Percentiles rank a stretch among this genome's conserved stretches.
Conservation (phyloP, 768 basidiomycete species). For the Psilocybe sp. region DNA sequence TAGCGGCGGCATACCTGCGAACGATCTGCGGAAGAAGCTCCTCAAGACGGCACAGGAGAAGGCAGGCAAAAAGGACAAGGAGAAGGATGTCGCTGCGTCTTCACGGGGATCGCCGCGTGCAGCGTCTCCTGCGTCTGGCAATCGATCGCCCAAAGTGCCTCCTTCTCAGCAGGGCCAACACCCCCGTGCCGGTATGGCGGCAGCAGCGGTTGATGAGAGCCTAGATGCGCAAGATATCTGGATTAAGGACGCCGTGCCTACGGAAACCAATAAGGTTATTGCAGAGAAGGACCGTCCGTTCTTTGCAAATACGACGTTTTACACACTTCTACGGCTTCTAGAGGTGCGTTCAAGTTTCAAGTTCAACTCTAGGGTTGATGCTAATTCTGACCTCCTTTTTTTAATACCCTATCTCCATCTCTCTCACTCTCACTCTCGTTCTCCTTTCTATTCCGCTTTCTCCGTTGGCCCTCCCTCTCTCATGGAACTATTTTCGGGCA, state of each 20-base stretch:
- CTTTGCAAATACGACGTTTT: constrained; percentile 92
- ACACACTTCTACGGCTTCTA: constrained; percentile 81
- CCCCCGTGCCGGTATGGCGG: too few species aligned
- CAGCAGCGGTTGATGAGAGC: constrained; percentile 23
- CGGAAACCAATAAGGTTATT: constrained; percentile 17
- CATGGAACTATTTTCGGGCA: neutral
- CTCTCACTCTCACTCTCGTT: constrained; percentile 54
- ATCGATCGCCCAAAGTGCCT: constrained; percentile 26
- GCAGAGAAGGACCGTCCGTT: constrained; percentile 54
- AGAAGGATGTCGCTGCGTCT: constrained; percentile 16
- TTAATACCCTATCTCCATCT: constrained; percentile 6
- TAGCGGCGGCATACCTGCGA: constrained; percentile 50
- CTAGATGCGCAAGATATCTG: constrained; percentile 48
- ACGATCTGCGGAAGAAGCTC: constrained; percentile 78
- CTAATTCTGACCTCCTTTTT: constrained; percentile 10
- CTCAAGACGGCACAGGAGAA: constrained; percentile 72
- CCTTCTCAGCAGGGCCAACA: constrained; percentile 1
- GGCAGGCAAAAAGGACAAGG: constrained; percentile 23
- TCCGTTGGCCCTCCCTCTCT: neutral
- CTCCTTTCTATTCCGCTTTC: constrained; percentile 53
- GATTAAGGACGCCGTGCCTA: constrained; percentile 48
- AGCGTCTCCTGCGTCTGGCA: constrained; percentile 34
- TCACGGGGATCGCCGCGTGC: constrained; percentile 41
- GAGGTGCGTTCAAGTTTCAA: constrained; percentile 51
- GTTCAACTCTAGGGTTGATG: constrained; percentile 4